Conservation (phyloP, 345 rosid species). For the Populus euphratica region DNA sequence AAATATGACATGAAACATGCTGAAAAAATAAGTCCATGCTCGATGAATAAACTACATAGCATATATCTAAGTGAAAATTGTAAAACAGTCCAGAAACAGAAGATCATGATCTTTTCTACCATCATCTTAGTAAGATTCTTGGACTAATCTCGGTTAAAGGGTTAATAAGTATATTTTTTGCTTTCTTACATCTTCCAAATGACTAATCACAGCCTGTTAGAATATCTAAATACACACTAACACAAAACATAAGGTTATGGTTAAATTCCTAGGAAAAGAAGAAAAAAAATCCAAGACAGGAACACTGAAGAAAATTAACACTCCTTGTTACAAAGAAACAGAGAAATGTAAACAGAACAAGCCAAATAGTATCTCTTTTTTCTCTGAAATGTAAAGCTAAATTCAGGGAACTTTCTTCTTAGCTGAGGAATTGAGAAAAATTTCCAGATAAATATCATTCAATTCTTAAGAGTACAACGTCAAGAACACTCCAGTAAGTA, state of each 20-base stretch:
- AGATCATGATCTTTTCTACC: not conserved
- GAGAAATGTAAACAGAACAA: not conserved
- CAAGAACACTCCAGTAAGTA: not conserved
- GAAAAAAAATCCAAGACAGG: not conserved
- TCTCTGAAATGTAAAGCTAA: not conserved
- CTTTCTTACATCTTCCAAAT: not conserved
- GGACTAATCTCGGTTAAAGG: not conserved
- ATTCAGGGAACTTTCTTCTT: not conserved
- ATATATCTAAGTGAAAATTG: not conserved
- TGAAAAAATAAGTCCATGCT: conserved; percentile 3
- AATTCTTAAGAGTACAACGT: not conserved
- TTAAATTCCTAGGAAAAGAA: not conserved
- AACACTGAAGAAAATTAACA: not conserved
- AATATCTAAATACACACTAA: not conserved
- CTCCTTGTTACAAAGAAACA: not conserved
- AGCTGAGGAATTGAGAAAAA: not conserved
- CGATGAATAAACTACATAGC: not conserved
- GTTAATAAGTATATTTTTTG: not conserved
- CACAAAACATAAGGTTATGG: not conserved
- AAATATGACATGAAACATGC: conserved; percentile 1
- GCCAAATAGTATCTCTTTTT: not conserved
- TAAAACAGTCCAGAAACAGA: not conserved
- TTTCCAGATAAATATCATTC: not conserved
- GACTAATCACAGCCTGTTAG: not conserved
- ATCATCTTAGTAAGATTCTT: not conserved